phyloP scores from a whole-genome alignment of 306 rosid species.

The Trifolium repens region DNA sequence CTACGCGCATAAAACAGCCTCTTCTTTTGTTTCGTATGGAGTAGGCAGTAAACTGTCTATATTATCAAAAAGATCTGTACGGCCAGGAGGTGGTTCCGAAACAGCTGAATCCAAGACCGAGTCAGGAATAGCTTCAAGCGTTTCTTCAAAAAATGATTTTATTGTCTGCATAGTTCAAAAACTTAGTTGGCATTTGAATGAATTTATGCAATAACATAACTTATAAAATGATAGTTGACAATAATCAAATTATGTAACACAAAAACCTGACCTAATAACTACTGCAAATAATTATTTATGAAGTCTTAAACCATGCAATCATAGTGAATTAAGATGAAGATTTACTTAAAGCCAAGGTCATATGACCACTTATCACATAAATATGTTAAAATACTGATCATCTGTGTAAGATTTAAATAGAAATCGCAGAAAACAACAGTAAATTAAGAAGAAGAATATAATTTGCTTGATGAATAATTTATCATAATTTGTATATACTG shows the following conservation, averaged over 20 bases:
- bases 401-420: constrained; percentile 11
- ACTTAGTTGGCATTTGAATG: constrained; percentile 40
- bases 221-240: constrained; percentile 6
- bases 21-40: constrained; percentile 59
- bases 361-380: not conserved
- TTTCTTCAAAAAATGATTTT: constrained; percentile 83
- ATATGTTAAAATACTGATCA: not conserved
- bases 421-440: constrained; percentile 2
- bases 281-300: not conserved
- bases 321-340: not conserved
- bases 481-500: not conserved
- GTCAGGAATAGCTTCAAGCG: constrained; percentile 85
- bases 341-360: not conserved
- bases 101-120: constrained; percentile 74
- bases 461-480: not conserved
- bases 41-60: constrained; percentile 67
- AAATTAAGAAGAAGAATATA: not conserved
- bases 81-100: constrained; percentile 51
- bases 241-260: constrained; percentile 14
- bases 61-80: constrained; percentile 66
- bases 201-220: constrained; percentile 27
- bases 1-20: constrained; percentile 55
- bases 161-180: constrained; percentile 68
- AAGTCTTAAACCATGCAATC: constrained; percentile 17
- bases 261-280: constrained; percentile 17